Evolutionary conservation across 179 eudicot genomes (phyloP).

Genomic region (Drosera spatulata): DNA sequence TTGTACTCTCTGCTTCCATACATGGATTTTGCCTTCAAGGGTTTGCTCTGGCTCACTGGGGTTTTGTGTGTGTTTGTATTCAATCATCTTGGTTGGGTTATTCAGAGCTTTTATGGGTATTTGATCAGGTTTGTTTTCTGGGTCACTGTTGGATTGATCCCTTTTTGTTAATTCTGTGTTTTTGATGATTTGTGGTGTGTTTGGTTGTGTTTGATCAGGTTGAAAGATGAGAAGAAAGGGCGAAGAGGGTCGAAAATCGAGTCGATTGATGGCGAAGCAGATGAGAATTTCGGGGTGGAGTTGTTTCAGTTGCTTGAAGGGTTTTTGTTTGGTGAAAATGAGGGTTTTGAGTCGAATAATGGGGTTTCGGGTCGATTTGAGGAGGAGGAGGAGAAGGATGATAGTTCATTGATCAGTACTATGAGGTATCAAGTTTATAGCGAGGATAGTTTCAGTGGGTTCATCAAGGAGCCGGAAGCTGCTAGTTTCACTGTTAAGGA

Average conservation of each 20-base stretch:
- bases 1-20: constrained; percentile 10
- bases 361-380: background rate
- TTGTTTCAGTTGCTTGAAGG: background rate
- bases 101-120: constrained; percentile 10
- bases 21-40: constrained; percentile 13
- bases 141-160: background rate
- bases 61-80: constrained; percentile 31
- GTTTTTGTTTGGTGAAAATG: background rate
- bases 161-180: background rate
- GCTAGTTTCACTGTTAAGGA: constrained; percentile 47
- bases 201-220: constrained; percentile 25
- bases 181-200: background rate
- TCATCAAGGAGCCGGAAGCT: constrained; percentile 40
- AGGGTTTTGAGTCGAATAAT: background rate
- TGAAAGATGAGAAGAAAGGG: constrained; percentile 11
- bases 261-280: constrained; percentile 1
- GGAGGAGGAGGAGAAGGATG: background rate
- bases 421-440: constrained; percentile 41
- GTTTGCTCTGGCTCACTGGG: constrained; percentile 26
- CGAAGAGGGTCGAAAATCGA: constrained; percentile 14
- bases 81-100: constrained; percentile 20
- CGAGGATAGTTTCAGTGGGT: constrained; percentile 32
- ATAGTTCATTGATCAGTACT: constrained; percentile 1
- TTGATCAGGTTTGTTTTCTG: constrained; percentile 14
- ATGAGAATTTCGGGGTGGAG: background rate